These are phyloP conservation scores for Sugiyamaella americana DNA, from an alignment of 805 yeast genomes.

Conservation along the genomic window DNA sequence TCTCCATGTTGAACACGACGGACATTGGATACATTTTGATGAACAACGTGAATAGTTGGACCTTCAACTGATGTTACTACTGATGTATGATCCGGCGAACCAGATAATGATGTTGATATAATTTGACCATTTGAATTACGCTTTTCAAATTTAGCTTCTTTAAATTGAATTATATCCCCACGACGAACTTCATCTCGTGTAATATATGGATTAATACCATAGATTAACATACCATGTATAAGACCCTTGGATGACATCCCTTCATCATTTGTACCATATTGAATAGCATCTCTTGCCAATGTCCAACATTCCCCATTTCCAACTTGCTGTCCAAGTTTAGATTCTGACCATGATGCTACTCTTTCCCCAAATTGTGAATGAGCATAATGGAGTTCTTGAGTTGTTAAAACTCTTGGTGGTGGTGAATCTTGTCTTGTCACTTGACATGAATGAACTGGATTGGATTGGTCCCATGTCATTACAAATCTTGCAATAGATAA, in stretches of 20 bases:
- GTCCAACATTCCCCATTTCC: constrained; percentile 40
- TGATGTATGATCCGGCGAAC: constrained; percentile 35
- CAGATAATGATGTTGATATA: constrained; percentile 18
- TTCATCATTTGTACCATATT: constrained; percentile 19
- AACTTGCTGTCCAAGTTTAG: constrained; percentile 27
- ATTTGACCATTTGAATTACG: constrained; percentile 17
- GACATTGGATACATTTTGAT: constrained; percentile 31
- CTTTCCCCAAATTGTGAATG: constrained; percentile 27
- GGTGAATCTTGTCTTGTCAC: constrained; percentile 34
- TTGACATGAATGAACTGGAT: constrained; percentile 33
- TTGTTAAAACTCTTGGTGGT: constrained; percentile 36
- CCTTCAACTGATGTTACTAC: constrained; percentile 25
- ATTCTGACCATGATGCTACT: constrained; percentile 33
- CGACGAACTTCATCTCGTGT: constrained; percentile 26
- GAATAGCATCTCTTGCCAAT: constrained; percentile 32
- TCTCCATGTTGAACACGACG: constrained; percentile 28
- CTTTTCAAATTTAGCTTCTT: constrained; percentile 23
- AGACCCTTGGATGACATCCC: constrained; percentile 29
- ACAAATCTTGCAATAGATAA: constrained; percentile 28
- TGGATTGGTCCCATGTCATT: constrained; percentile 28
- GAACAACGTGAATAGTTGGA: constrained; percentile 18
- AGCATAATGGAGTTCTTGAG: constrained; percentile 24
- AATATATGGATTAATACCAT: constrained; percentile 19
- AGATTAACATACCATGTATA: constrained; percentile 28
- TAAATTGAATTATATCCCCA: constrained; percentile 35